phyloP scores from a whole-genome alignment of 192 early-diverging fungal species.

The Umbelopsis sp. region DNA sequence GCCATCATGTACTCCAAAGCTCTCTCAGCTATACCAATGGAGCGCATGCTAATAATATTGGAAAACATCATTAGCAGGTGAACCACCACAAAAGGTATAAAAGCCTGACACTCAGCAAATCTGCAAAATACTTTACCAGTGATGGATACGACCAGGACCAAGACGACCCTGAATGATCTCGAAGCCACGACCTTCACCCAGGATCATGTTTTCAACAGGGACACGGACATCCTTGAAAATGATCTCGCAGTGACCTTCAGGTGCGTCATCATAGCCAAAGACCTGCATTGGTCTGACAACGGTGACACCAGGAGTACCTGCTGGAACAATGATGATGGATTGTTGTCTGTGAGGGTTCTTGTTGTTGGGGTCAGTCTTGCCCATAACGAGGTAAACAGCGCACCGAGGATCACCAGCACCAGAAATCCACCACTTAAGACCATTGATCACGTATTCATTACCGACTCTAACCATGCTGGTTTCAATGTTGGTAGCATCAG shows the following conservation, averaged over 20 bases:
- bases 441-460: slow-evolving; percentile 71
- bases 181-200: slow-evolving; percentile 97
- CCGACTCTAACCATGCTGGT: slow-evolving; percentile 72
- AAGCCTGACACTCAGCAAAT: too few species aligned
- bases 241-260: slow-evolving; percentile 96
- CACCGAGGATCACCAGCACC: slow-evolving; percentile 95
- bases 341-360: slow-evolving; percentile 83
- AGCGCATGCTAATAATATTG: slow-evolving; percentile 71
- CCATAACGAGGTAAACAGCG: slow-evolving; percentile 90
- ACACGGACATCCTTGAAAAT: slow-evolving; percentile 88
- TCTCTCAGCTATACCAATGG: slow-evolving; percentile 92
- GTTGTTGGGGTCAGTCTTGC: slow-evolving; percentile 75
- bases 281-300: slow-evolving; percentile 86
- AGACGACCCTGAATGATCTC: slow-evolving; percentile 97
- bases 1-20: slow-evolving; percentile 84
- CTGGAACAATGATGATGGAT: slow-evolving; percentile 86
- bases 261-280: slow-evolving; percentile 96
- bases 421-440: slow-evolving; percentile 99
- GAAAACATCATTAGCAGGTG: not conserved
- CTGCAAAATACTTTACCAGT: slow-evolving; percentile 56
- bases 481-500: slow-evolving; percentile 97
- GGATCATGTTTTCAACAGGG: slow-evolving; percentile 83
- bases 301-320: slow-evolving; percentile 77
- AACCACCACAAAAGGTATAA: not conserved
- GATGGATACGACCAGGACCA: slow-evolving; percentile 97